Evolutionary conservation across 192 early-diverging fungal species (phyloP).

Genomic region (Entophlyctis helioformis): DNA sequence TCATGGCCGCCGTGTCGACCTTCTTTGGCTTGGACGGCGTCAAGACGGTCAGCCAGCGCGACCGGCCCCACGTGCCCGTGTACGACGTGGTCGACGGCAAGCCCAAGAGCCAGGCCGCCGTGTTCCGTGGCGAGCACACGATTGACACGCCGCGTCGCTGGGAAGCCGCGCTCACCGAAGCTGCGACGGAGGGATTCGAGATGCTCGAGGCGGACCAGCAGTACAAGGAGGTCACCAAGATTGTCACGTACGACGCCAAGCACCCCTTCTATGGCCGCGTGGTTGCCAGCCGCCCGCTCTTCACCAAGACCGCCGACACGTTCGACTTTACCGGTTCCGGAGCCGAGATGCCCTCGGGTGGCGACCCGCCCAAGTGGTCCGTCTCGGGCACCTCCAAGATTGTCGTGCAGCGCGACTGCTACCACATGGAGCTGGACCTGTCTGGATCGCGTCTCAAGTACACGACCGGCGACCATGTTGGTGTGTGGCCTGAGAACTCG

Average conservation of each 20-base stretch:
- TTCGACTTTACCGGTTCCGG: conserved; percentile 5
- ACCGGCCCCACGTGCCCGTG: conserved; percentile 30
- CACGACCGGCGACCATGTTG: conserved; percentile 90
- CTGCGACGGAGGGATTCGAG: no score
- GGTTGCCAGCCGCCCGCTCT: conserved; percentile 50
- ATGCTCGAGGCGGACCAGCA: no score
- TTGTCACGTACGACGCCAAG: conserved; percentile 77
- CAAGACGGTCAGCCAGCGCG: conserved; percentile 13
- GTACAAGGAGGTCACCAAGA: no score
- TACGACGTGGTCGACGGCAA: conserved; percentile 18
- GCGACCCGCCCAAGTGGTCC: not conserved
- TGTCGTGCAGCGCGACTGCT: conserved; percentile 61
- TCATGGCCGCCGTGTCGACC: conserved; percentile 64
- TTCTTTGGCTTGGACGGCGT: conserved; percentile 49
- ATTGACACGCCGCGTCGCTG: conserved; percentile 26
- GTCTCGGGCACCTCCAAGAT: no score
- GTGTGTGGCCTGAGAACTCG: conserved; percentile 82
- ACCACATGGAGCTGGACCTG: conserved; percentile 92
- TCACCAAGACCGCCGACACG: conserved; percentile 27
- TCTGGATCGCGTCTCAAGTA: conserved; percentile 69
- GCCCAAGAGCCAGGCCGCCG: conserved; percentile 1
- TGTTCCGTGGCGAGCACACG: conserved; percentile 51
- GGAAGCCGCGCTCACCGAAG: conserved; percentile 2
- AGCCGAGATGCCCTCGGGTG: no score
- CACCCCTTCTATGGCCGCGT: conserved; percentile 73